A percentile compares a stretch with the other conserved stretches of the same genome.
phyloP scores from a whole-genome alignment of 345 rosid species.

The Gossypium rotundifolium region DNA sequence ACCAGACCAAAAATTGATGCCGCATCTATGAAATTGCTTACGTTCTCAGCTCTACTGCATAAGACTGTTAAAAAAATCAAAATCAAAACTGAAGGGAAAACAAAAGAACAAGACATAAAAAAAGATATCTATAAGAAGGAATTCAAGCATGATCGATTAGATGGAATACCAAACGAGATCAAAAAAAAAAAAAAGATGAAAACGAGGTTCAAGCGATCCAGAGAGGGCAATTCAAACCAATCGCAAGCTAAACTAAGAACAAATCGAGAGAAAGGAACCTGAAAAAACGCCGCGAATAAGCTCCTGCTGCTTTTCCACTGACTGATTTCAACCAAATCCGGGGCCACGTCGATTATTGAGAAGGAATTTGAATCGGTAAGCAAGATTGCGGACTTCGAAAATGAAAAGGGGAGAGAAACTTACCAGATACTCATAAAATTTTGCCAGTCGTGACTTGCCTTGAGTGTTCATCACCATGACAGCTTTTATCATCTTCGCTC shows the following conservation, averaged over 20 bases:
- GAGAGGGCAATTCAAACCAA: neutral
- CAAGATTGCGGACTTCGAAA: neutral
- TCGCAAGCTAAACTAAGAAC: neutral
- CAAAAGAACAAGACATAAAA: neutral
- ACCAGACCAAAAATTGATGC: slow-evolving; percentile 87
- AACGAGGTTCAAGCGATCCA: neutral
- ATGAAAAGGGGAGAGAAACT: neutral
- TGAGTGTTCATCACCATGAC: slow-evolving; percentile 81
- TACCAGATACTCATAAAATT: slow-evolving; percentile 78
- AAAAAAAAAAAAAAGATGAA: no score
- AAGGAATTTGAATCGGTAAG: neutral
- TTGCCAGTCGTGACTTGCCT: slow-evolving; percentile 89
- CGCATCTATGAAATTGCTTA: slow-evolving; percentile 77
- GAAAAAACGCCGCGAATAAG: slow-evolving; percentile 54
- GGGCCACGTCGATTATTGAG: slow-evolving; percentile 2
- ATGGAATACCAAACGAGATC: no score
- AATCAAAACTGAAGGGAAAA: slow-evolving; percentile 7
- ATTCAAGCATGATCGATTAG: neutral
- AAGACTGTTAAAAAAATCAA: slow-evolving; percentile 38
- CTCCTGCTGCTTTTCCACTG: no score
- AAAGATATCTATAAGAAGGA: neutral
- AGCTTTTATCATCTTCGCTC: slow-evolving; percentile 60
- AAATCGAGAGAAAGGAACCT: slow-evolving; percentile 35
- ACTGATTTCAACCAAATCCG: neutral
- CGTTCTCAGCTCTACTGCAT: slow-evolving; percentile 83